Percentiles rank a stretch among this genome's conserved stretches.
Conservation (phyloP, 176 grass and related monocot species). For the Hsuehochloa calcarea region DNA sequence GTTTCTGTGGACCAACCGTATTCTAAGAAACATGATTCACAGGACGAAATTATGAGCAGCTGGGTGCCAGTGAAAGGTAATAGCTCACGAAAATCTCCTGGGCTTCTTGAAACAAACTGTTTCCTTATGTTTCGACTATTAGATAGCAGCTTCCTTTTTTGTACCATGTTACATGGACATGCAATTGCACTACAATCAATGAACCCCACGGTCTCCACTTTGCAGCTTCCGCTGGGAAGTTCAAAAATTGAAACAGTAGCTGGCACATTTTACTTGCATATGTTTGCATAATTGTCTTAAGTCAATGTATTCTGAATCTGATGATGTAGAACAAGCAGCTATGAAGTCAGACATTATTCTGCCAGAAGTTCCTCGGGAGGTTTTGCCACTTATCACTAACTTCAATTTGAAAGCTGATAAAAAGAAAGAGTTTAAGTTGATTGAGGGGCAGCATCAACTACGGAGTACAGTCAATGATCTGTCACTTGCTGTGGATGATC, state of each 20-base stretch:
- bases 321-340: constrained; percentile 41
- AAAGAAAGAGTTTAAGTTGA: constrained; percentile 61
- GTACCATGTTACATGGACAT: not conserved
- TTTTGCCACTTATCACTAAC: constrained; percentile 55
- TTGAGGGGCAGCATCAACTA: constrained; percentile 43
- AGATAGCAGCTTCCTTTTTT: not conserved
- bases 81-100: not conserved
- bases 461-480: constrained; percentile 52
- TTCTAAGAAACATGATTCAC: constrained; percentile 43
- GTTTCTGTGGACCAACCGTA: constrained; percentile 40
- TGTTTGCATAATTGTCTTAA: not conserved
- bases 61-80: constrained; percentile 44
- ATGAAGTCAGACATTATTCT: constrained; percentile 26
- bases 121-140: not conserved
- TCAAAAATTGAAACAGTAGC: not conserved
- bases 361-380: constrained; percentile 38
- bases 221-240: constrained; percentile 12
- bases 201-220: constrained; percentile 5
- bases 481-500: constrained; percentile 58
- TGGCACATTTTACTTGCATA: not conserved
- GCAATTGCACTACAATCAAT: not conserved
- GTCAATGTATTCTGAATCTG: not conserved
- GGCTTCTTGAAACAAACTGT: not conserved
- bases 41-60: constrained; percentile 21
- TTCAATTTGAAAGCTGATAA: constrained; percentile 61